A percentile compares a stretch with the other conserved stretches of the same genome.
phyloP scores from a whole-genome alignment of 2,329 filamentous ascomycete species.

The Annulohypoxylon truncatum region DNA sequence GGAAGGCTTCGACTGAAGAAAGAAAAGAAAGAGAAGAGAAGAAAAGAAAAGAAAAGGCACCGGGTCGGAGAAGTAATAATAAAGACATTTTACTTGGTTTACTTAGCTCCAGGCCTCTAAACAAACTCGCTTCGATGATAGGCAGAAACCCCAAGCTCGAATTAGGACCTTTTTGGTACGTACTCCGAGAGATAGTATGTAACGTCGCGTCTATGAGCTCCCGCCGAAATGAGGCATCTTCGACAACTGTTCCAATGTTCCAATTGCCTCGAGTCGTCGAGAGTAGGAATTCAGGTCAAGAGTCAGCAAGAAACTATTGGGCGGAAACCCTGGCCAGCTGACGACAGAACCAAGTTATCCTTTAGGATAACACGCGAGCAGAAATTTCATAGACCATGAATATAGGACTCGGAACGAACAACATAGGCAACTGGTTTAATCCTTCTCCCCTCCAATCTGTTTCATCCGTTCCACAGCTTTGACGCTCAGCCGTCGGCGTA shows the following conservation, averaged over 20 bases:
- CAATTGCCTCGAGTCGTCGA: neutral
- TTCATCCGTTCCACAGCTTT: constrained; percentile 36
- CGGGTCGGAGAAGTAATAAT: constrained; percentile 3
- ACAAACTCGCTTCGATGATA: constrained; percentile 9
- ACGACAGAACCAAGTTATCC: constrained; percentile 9
- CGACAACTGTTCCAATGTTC: constrained; percentile 13
- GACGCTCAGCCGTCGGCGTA: constrained; percentile 32
- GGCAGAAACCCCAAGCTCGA: constrained; percentile 13
- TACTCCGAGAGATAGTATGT: constrained; percentile 27
- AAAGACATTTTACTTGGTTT: constrained; percentile 2
- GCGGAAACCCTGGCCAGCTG: constrained; percentile 2
- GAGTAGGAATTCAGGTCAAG: constrained; percentile 3
- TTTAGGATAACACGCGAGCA: constrained; percentile 5
- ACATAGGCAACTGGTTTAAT: constrained; percentile 27
- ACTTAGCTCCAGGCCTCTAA: neutral
- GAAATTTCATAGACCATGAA: neutral
- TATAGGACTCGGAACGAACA: constrained; percentile 5
- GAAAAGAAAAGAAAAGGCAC: neutral
- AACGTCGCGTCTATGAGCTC: constrained; percentile 34
- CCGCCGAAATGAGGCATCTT: constrained; percentile 6
- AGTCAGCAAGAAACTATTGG: neutral
- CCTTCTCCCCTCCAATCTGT: constrained; percentile 30
- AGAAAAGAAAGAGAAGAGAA: neutral
- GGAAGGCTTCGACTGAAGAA: constrained; percentile 1
- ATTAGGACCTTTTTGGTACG: constrained; percentile 7